Conservation (phyloP, 345 rosid genomes). For the Triadica sebifera region DNA sequence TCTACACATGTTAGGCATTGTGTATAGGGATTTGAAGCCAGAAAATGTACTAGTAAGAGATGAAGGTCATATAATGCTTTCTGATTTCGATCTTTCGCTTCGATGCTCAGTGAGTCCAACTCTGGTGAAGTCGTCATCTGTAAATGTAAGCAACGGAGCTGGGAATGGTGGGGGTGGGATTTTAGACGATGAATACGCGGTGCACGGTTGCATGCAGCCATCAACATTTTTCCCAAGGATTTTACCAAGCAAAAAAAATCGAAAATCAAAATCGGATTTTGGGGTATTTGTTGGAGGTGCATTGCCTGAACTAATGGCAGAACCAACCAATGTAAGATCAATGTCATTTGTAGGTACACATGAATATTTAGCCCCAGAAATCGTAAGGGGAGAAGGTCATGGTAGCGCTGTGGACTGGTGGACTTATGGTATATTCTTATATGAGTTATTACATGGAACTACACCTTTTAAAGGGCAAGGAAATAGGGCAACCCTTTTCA, state of each 20-base stretch:
- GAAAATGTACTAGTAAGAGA: conserved; percentile 85
- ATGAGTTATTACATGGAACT: conserved; percentile 75
- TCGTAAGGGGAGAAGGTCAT: conserved; percentile 93
- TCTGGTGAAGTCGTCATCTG: conserved; percentile 81
- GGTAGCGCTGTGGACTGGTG: conserved; percentile 99
- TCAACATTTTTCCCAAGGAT: conserved; percentile 80
- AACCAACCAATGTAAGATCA: conserved; percentile 81
- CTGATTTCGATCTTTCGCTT: conserved; percentile 84
- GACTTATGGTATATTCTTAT: conserved; percentile 84
- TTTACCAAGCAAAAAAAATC: conserved; percentile 66
- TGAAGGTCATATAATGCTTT: conserved; percentile 90
- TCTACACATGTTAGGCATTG: conserved; percentile 91
- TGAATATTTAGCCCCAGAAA: conserved; percentile 88
- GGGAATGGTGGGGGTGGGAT: conserved; percentile 38
- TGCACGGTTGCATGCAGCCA: conserved; percentile 67
- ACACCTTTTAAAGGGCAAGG: conserved; percentile 93
- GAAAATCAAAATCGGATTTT: conserved; percentile 83
- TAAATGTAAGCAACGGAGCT: conserved; percentile 28
- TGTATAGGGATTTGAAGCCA: conserved; percentile 85
- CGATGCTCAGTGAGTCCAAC: conserved; percentile 88
- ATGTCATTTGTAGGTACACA: conserved; percentile 97
- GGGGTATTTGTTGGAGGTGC: conserved; percentile 61
- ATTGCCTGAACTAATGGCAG: conserved; percentile 87
- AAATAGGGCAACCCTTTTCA: conserved; percentile 80
- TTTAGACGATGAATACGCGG: conserved; percentile 56